Evolutionary conservation across 768 basidiomycete species (phyloP).

Genomic region (Tylopilus rubrobrunneus): DNA sequence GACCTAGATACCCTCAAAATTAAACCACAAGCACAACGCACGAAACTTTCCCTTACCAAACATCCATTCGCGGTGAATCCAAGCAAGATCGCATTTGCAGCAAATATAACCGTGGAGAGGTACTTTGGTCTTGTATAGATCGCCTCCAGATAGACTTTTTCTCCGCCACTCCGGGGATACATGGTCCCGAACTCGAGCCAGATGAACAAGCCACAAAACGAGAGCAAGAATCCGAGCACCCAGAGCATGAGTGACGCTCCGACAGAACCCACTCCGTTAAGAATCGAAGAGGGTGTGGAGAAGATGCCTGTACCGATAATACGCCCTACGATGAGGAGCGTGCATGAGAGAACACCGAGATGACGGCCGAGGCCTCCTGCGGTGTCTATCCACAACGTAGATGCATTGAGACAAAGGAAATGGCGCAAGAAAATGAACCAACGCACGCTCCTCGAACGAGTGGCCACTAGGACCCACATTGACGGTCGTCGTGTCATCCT

Average conservation of each 20-base stretch:
- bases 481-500: slow-evolving; percentile 5
- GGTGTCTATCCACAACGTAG: slow-evolving; percentile 31
- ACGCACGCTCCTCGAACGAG: slow-evolving; percentile 47
- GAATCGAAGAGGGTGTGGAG: slow-evolving; percentile 57
- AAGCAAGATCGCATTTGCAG: slow-evolving; percentile 44
- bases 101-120: slow-evolving; percentile 47
- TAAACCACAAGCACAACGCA: neutral
- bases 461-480: slow-evolving; percentile 39
- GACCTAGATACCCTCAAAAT: slow-evolving; percentile 12
- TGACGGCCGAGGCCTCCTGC: slow-evolving; percentile 59
- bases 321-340: slow-evolving; percentile 52
- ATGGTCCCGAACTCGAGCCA: slow-evolving; percentile 65
- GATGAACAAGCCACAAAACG: slow-evolving; percentile 56
- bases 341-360: slow-evolving; percentile 53
- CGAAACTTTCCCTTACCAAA: slow-evolving; percentile 34
- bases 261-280: slow-evolving; percentile 51
- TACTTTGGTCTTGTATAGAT: slow-evolving; percentile 46
- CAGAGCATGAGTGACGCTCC: slow-evolving; percentile 62
- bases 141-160: slow-evolving; percentile 60
- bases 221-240: slow-evolving; percentile 57
- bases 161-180: slow-evolving; percentile 59
- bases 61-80: slow-evolving; percentile 42
- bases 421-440: neutral
- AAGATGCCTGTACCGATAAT: slow-evolving; percentile 68
- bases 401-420: neutral